Evolutionary conservation across 139 green algal genomes (phyloP).

Genomic region (Asterochloris sp.): DNA sequence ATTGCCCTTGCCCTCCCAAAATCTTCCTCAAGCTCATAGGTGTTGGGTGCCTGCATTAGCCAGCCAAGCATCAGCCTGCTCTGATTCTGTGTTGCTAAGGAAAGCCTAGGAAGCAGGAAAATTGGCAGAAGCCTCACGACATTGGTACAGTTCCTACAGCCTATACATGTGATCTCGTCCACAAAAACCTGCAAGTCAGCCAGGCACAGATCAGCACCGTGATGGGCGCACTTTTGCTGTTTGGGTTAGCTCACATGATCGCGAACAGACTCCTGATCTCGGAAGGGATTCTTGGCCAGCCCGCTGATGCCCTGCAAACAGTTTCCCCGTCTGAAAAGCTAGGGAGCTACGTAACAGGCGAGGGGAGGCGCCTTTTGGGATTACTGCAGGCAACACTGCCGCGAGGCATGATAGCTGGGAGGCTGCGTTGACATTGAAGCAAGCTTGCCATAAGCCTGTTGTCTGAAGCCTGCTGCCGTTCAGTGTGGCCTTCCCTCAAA

Average conservation of each 20-base stretch:
- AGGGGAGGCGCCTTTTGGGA: no score
- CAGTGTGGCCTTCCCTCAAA: conserved; percentile 14
- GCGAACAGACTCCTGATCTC: background rate
- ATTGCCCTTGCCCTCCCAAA: conserved; percentile 26
- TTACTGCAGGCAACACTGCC: no score
- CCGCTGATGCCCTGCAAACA: background rate
- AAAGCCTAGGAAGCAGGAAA: no score
- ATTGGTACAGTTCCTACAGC: conserved; percentile 25
- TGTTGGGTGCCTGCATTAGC: conserved; percentile 1
- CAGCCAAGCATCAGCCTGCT: no score
- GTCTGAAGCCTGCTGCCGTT: background rate
- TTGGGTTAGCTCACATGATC: background rate
- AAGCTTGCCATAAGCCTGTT: background rate
- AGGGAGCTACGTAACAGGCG: background rate
- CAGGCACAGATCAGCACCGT: background rate
- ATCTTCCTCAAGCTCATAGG: conserved; percentile 31
- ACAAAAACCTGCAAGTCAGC: conserved; percentile 27
- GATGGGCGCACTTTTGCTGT: background rate
- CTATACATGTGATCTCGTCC: conserved; percentile 35
- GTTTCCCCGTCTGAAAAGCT: background rate
- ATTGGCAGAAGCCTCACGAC: background rate
- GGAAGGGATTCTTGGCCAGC: background rate
- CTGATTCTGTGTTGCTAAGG: no score
- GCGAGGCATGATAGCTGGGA: no score
- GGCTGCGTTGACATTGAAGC: no score